Evolutionary conservation across 2,329 filamentous ascomycete species (phyloP), one percentile per base, ranked within the genome.

Genomic region (Sclerotiophoma versabilis): DNA sequence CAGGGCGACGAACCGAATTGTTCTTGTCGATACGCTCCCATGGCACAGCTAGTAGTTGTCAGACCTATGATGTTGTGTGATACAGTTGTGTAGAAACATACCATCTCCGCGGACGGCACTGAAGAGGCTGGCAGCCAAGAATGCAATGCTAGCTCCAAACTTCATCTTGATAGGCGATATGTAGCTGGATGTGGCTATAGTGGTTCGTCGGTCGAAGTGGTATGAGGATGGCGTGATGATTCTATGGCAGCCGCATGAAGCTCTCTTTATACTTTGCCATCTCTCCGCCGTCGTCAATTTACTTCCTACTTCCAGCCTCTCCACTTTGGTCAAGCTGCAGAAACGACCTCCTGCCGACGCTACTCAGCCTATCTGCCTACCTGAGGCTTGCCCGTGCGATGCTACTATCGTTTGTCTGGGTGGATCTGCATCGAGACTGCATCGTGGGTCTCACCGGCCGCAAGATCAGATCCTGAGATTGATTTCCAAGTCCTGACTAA

Each of bases 11-110:
- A 59, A 74, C 64, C 20, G 76, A 69, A 58, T 78, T 66, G 59
- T 76, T 76, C 66, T 76, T 76, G 65, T 76, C 70, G 47, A 78
- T 67, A 36, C 75, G 74, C 62, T 77, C 75, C 70, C 71, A 75
- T 25, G 72, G 70, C 14, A 75, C 71, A 50, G 71, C 72, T 74
- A 33, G n/a, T 7, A 2, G 1, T 19, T 47, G 61, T 74, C 53
- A 72, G 62, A 34, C n/a, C 11, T 17, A 6, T 0, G 12, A 7
- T 15, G 4, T 8, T 42, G 14, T 10, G 14, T 3, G 25, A 9
- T 5, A 3, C 6, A 17, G 20, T 9, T 15, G 19, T 38, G 41
- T 12, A 32, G 29, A 2, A 2, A 19, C 58, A 20, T 65, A 74
- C 71, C 61, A 49, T 75, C 68, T 57, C 66, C 63, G 26, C 64